Evolutionary conservation across 768 basidiomycete species (phyloP), one percentile per base, ranked within the genome.

Genomic region (Melanogaster broomeanus): DNA sequence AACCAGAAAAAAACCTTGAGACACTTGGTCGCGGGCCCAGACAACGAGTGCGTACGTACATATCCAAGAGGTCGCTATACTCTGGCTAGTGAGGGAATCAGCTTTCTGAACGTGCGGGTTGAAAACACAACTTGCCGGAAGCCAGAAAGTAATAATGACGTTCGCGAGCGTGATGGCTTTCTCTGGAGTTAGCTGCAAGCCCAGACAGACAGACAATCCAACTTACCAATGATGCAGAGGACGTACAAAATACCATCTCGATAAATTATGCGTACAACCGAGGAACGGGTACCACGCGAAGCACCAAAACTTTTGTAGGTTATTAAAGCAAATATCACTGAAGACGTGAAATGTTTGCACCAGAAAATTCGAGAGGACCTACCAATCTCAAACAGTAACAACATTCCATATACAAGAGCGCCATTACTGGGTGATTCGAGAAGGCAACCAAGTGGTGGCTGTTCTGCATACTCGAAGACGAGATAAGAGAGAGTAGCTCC

Each of bases 191-290:
- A 63, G 40, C 7, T 15, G 6, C 13, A 2, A n/a, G 4, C 12
- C 16, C 1, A 30, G 18, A 3, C 12, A 5, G 4, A 1, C 11
- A 9, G n/a, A 13, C 9, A 1, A 31, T 11, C 24, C 5, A 3
- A 30, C 59, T 45, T 33, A 61, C 61, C n/a, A 16, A 53, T 48
- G 21, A 63, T 57, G 25, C 62, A 61, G 27, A n/a, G 1, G 15
- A 62, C 43, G n/a, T 62, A 61, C 34, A 62, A 25, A 39, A 64
- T 51, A 25, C 49, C 28, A 21, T 61, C 62, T 18, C 51, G 46
- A 42, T 64, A 64, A 13, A 46, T 15, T 9, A 27, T 42, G 28
- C 15, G 8, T 16, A 61, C 38, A 6, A 64, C 46, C 4, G 48
- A 25, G 16, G 21, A 12, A 13, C 6, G 37, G n/a, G 42, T 30